Conservation (phyloP, 176 grass and related monocot genomes). For the Carex scoparia region DNA sequence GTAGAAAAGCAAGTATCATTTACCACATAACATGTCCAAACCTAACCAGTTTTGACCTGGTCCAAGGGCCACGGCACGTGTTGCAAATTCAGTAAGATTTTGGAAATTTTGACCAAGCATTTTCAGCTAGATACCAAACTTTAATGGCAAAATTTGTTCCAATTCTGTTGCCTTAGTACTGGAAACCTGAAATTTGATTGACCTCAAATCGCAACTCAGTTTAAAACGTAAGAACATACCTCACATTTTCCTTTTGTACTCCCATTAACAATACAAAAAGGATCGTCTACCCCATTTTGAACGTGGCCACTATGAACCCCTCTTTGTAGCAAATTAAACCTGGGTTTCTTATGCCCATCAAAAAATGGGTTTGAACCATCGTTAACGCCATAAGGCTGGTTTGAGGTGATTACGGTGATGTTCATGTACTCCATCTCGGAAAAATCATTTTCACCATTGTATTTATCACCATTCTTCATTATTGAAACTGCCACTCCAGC, state of each 20-base stretch:
- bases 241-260: slow-evolving; percentile 69
- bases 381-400: slow-evolving; percentile 49
- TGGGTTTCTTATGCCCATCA: slow-evolving; percentile 36
- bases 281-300: slow-evolving; percentile 61
- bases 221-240: slow-evolving; percentile 32
- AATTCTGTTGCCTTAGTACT: neutral
- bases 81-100: neutral
- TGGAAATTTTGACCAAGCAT: neutral
- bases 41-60: neutral
- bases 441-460: slow-evolving; percentile 61
- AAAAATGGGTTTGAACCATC: slow-evolving; percentile 84
- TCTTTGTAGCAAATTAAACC: slow-evolving; percentile 48
- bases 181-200: neutral
- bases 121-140: neutral
- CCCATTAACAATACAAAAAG: slow-evolving; percentile 49
- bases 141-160: neutral
- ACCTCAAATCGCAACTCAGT: neutral
- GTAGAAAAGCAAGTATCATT: neutral
- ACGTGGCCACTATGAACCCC: slow-evolving; percentile 88
- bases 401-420: slow-evolving; percentile 76
- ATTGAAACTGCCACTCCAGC: slow-evolving; percentile 62
- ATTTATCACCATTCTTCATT: slow-evolving; percentile 46
- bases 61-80: neutral
- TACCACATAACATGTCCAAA: neutral
- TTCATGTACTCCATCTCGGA: slow-evolving; percentile 70